Base-by-base conservation (phyloP, 345 rosid genomes). In the Salix koriyanagi region DNA sequence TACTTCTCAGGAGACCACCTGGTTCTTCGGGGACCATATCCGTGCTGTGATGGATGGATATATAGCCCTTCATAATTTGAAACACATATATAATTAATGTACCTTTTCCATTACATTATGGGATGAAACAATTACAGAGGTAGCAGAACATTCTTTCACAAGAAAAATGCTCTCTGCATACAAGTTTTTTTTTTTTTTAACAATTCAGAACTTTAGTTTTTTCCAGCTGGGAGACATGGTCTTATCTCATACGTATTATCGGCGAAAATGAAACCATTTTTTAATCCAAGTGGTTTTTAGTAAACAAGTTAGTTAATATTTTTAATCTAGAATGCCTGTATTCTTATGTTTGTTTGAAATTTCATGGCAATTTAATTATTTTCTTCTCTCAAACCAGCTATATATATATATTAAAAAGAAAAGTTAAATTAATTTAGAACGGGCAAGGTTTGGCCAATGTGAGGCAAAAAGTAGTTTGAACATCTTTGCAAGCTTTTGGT, bases 11-110 rank as follows among this genome's bases (percentile, higher is more conserved):
- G 50, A 26, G 23, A 41, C 54, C 15, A 37, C 14, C 42, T 28
- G 50, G 61, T 18, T 30, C 34, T 41, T 23, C 52, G 61, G 75
- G 77, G 82, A 72, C 80, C 81, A 67, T 82, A 26, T 62, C 18
- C 21, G 18, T 66, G 16, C 14, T 56, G 41, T 48, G 26, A 34
- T 71, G 46, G 48, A 32, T 32, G 34, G 34, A 32, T 32, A 32
- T 4, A 32, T 32, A 4, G 34, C 5, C 34, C 34, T 32, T 32
- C 34, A 32, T 32, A 32, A 32, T 32, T 32, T 4, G 34, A 32
- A 32, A 32, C 34, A 32, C 34, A 32, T 32, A 32, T 4, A 32
- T 32, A 32, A 32, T 73, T 39, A 78, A 67, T 58, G 65, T 41
- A 11, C n/a, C 25, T 52, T 28, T 78, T 2, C 58, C 46, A 46